Base-by-base conservation (phyloP, 371 early-diverging fungal genomes). In the Entomophthora muscae region DNA sequence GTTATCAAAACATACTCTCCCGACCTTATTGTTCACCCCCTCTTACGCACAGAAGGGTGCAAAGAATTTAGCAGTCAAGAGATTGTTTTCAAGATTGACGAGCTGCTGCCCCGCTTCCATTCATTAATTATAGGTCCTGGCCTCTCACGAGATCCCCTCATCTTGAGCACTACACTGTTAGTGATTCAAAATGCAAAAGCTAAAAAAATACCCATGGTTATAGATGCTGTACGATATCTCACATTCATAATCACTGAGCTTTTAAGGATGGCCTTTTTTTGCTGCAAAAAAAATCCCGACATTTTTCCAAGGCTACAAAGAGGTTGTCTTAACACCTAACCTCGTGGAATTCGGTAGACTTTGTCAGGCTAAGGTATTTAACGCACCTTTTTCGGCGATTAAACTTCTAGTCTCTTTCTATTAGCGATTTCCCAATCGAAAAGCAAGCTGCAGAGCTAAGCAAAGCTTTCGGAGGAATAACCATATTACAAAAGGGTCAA, bases 81-180 rank as follows among this genome's bases (percentile, higher is more conserved):
- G 52, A 59, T 52, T 28, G 31, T 55, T 61, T 17, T 21, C 28
- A 21, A 53, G n/a, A 53, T 52, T 7, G 22, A 32, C 57, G 32
- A n/a, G 52, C 31, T 88, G 0, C 73, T 91, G 42, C 66, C 75
- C 1, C 80, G 91, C n/a, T 65, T 90, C 0, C 91, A 98, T 72
- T 89, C 86, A 0, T 71, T 95, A 12, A 83, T 94, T 0, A 74
- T 95, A 21, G 98, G 98, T 0, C 95, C 98, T 2, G 98, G 98
- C 0, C 71, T 96, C 23, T 88, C 89, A 3, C 76, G 93, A 32
- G 90, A 95, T 67, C 58, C 66, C 17, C 55, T 73, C 1, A 85
- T 91, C 78, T 74, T 81, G 3, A 74, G 79, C 31, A 70, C 73
- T 31, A 86, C 88, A 0, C 68, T 65, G 21, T 66, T 71, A 32